phyloP scores from a whole-genome alignment of 2,329 filamentous ascomycete species.

The Phaeosphaeria sp. region DNA sequence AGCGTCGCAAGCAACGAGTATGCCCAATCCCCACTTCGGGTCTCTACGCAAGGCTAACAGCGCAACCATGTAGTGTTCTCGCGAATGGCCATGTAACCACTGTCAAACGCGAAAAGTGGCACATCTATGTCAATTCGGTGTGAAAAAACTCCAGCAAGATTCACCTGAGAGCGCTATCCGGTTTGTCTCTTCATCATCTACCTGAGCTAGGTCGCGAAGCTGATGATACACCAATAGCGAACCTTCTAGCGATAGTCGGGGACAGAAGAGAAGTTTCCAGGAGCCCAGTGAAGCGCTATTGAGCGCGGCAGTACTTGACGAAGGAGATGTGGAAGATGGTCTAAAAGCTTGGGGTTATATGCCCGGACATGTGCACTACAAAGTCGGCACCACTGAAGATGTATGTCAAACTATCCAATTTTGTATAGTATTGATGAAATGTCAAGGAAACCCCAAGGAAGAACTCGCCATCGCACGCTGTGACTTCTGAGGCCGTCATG shows the following conservation, averaged over 20 bases:
- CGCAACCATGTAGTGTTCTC: constrained; percentile 52
- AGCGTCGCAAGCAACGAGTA: constrained; percentile 60
- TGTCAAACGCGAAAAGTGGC: constrained; percentile 57
- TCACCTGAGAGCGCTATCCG: constrained; percentile 22
- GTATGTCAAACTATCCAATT: constrained; percentile 10
- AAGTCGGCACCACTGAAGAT: constrained; percentile 27
- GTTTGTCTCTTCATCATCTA: constrained; percentile 18
- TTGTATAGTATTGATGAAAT: background rate
- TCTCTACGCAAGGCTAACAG: constrained; percentile 17
- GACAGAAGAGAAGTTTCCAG: constrained; percentile 28
- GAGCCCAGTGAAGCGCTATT: constrained; percentile 13
- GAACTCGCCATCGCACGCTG: constrained; percentile 12
- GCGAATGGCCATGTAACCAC: constrained; percentile 60
- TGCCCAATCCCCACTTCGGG: constrained; percentile 20
- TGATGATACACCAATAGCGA: constrained; percentile 20
- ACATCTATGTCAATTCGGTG: constrained; percentile 56
- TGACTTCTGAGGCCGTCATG: constrained; percentile 41
- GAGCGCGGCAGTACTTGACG: constrained; percentile 6
- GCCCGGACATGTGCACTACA: constrained; percentile 45
- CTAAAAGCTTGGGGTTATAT: constrained; percentile 46
- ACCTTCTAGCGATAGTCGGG: constrained; percentile 17
- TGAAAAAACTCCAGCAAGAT: constrained; percentile 40
- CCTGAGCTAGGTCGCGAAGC: background rate
- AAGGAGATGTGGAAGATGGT: constrained; percentile 30
- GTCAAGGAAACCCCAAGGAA: constrained; percentile 9